Percentiles rank a stretch among this genome's conserved stretches.
Evolutionary conservation across 352 stramenopile species (phyloP).

Genomic region (Saprolegnia parasitica): DNA sequence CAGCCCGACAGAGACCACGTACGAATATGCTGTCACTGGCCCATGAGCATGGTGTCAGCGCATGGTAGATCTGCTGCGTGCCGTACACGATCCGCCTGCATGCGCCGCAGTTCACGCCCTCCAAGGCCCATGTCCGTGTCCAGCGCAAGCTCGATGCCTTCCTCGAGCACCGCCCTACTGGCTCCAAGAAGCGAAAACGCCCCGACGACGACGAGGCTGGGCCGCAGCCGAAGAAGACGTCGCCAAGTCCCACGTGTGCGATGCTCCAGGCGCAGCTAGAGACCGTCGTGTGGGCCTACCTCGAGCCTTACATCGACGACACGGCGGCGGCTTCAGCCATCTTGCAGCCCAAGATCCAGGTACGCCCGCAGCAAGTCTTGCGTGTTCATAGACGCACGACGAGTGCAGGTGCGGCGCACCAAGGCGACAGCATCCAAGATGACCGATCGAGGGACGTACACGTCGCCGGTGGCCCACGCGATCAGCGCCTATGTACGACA

Average conservation of each 20-base stretch:
- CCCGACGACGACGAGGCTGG: background rate
- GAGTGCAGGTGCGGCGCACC: background rate
- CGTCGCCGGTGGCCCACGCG: background rate
- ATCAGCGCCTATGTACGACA: background rate
- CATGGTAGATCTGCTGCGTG: constrained; percentile 45
- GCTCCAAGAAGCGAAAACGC: constrained; percentile 5
- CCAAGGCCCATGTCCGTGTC: constrained; percentile 50
- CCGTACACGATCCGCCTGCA: constrained; percentile 50
- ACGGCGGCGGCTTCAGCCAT: background rate
- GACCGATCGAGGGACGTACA: background rate
- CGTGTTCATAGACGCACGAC: background rate
- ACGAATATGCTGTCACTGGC: background rate
- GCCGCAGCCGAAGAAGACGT: background rate
- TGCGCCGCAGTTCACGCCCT: constrained; percentile 39
- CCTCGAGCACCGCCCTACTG: constrained; percentile 26
- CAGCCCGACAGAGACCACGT: constrained; percentile 44
- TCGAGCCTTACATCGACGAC: background rate
- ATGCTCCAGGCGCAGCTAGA: background rate
- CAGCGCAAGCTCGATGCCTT: constrained; percentile 36
- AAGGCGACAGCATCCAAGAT: background rate
- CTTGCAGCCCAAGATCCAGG: constrained; percentile 3
- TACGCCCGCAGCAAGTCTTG: background rate
- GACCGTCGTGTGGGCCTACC: background rate
- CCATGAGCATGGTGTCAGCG: background rate
- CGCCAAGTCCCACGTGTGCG: background rate